phyloP scores from a whole-genome alignment of 2,329 filamentous ascomycete species.

The Scytalidium sp. region DNA sequence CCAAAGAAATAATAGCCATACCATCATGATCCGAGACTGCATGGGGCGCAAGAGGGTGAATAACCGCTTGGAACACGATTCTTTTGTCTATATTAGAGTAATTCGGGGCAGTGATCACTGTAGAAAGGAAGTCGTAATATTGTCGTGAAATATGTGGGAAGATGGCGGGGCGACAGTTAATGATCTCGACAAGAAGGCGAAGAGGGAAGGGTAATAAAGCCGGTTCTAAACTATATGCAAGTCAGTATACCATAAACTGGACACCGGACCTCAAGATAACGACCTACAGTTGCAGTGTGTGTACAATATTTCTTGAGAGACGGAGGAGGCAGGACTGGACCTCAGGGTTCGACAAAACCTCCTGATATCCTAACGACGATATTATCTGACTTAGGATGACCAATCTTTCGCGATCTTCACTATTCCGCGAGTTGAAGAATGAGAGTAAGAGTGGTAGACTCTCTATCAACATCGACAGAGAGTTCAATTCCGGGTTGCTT shows the following conservation, averaged over 20 bases:
- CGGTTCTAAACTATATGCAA: slow-evolving; percentile 13
- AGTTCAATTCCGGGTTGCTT: slow-evolving; percentile 26
- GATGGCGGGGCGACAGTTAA: slow-evolving; percentile 15
- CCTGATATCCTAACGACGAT: slow-evolving; percentile 27
- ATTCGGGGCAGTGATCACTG: slow-evolving; percentile 10
- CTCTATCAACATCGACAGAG: slow-evolving; percentile 32
- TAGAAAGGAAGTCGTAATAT: slow-evolving; percentile 27
- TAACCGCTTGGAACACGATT: slow-evolving; percentile 19
- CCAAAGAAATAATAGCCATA: slow-evolving; percentile 5
- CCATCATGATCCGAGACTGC: slow-evolving; percentile 9
- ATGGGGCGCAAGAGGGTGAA: slow-evolving; percentile 16
- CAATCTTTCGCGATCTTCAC: slow-evolving; percentile 48
- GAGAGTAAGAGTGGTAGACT: slow-evolving; percentile 47
- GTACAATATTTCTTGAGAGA: slow-evolving; percentile 19
- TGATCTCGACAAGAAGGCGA: slow-evolving; percentile 19
- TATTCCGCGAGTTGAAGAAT: slow-evolving; percentile 42
- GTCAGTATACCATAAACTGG: no score
- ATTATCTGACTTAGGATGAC: slow-evolving; percentile 33
- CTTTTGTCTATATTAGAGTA: slow-evolving; percentile 8
- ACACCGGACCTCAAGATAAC: background rate
- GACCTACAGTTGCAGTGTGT: slow-evolving; percentile 24
- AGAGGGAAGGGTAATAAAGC: slow-evolving; percentile 14
- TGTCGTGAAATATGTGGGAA: slow-evolving; percentile 19
- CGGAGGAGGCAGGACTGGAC: slow-evolving; percentile 17
- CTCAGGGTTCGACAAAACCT: slow-evolving; percentile 26